Conservation (phyloP, 208 protist species). For the Acanthamoeba healyi region DNA sequence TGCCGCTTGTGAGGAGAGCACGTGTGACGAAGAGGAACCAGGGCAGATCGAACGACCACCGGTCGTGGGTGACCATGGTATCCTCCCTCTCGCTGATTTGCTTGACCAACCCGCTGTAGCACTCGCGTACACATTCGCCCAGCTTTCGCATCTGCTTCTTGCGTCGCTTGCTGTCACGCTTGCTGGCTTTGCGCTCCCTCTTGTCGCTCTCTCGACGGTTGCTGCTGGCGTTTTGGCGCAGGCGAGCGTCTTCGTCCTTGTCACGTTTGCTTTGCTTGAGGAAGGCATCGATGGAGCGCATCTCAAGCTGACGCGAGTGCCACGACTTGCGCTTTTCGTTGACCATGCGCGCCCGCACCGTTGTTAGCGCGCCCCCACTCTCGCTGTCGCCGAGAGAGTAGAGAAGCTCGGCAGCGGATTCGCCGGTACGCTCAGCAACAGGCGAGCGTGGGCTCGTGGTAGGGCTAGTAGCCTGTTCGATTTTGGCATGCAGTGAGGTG, state of each 20-base stretch:
- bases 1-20: not conserved
- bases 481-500: not conserved
- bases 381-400: too few relatives aligned
- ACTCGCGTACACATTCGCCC: not conserved
- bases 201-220: not conserved
- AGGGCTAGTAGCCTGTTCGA: not conserved
- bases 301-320: not conserved
- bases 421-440: too few relatives aligned
- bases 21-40: not conserved
- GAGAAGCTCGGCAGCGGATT: too few relatives aligned
- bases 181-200: not conserved
- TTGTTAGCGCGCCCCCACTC: not conserved
- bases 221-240: not conserved
- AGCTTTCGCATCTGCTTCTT: not conserved
- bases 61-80: too few relatives aligned
- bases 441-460: not conserved
- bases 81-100: not conserved
- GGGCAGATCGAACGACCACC: not conserved
- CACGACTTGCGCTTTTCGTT: not conserved
- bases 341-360: too few relatives aligned
- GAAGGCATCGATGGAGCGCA: constrained; percentile 3
- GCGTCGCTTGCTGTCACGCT: not conserved
- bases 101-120: not conserved
- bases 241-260: not conserved
- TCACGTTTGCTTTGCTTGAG: not conserved